Evolutionary conservation across 306 rosid genomes (phyloP), one percentile per base, ranked within the genome.

Genomic region (Cicer chorassanicum): DNA sequence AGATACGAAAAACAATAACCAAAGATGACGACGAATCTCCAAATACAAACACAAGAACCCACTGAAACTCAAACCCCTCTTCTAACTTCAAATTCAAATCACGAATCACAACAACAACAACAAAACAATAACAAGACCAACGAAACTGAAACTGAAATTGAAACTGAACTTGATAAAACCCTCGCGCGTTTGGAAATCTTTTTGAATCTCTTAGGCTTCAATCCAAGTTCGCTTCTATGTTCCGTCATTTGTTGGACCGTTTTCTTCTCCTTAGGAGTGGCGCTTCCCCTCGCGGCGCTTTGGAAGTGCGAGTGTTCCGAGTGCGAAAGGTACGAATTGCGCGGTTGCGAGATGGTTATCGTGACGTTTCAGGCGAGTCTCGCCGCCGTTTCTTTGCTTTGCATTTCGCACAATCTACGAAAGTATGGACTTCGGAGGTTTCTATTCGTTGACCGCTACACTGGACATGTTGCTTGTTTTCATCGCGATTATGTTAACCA

Each of bases 351-450:
- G 87, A 82, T 88, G 57, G 85, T 53, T 2, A 89, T 92, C 50
- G 85, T 89, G 1, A 82, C 88, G 50, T 88, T 90, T 39, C 96
- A 92, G 86, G 96, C 91, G 5, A 69, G 66, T 41, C 88, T 92
- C 40, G 93, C 96, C 39, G 91, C 97, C 38, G 88, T 88, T 7
- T 92, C 97, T 8, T 62, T 88, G 88, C 80, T 89, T 45, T 92
- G 97, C 61, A 68, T 88, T 34, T 87, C 97, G 0, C 86, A 82
- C 71, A 89, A 80, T 29, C 86, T 88, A 2, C 84, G 93, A 14
- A 88, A 88, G 61, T 85, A 86, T 55, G 96, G 97, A 19, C 75
- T 92, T 3, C 77, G 97, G 41, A 81, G 80, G 79, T 89, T 92
- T 75, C 93, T 92, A 41, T 89, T 85, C 45, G 93, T 89, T 56